phyloP scores from a whole-genome alignment of 2,329 filamentous ascomycete genomes.

The Parastagonospora nodorum region DNA sequence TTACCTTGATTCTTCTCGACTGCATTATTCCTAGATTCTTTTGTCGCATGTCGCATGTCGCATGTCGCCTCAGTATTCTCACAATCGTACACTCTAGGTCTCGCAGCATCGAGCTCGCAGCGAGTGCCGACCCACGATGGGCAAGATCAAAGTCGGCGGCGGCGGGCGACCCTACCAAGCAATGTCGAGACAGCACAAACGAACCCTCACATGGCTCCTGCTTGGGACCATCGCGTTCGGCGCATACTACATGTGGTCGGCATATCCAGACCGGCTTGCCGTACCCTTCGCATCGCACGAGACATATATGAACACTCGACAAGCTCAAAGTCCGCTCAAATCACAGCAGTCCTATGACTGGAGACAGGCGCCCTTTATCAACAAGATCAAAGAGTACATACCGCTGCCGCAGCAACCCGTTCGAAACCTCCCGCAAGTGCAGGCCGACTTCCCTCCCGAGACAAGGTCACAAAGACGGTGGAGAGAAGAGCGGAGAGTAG shows the following conservation, averaged over 20 bases:
- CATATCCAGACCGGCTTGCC: conserved; percentile 32
- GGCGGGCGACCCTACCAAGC: conserved; percentile 22
- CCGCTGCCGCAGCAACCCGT: conserved; percentile 46
- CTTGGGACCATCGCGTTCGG: conserved; percentile 29
- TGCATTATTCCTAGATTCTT: no score
- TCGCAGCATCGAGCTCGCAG: no score
- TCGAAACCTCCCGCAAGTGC: conserved; percentile 47
- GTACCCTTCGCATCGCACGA: conserved; percentile 36
- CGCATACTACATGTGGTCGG: conserved; percentile 34
- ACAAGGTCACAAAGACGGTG: conserved; percentile 24
- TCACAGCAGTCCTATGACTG: conserved; percentile 45
- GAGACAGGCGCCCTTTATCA: conserved; percentile 48
- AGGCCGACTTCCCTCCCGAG: conserved; percentile 48
- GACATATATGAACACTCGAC: conserved; percentile 39
- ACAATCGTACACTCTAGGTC: no score
- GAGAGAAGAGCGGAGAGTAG: conserved; percentile 39
- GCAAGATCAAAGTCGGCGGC: conserved; percentile 36
- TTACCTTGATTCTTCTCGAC: no score
- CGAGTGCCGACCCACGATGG: conserved; percentile 22
- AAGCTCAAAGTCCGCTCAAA: conserved; percentile 16
- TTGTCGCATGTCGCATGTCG: no score
- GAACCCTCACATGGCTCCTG: conserved; percentile 32
- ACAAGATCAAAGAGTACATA: conserved; percentile 44
- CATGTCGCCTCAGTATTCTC: no score
- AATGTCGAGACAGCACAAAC: conserved; percentile 38